Conservation (phyloP, 768 basidiomycete species). For the Leccinum pellstonianum region DNA sequence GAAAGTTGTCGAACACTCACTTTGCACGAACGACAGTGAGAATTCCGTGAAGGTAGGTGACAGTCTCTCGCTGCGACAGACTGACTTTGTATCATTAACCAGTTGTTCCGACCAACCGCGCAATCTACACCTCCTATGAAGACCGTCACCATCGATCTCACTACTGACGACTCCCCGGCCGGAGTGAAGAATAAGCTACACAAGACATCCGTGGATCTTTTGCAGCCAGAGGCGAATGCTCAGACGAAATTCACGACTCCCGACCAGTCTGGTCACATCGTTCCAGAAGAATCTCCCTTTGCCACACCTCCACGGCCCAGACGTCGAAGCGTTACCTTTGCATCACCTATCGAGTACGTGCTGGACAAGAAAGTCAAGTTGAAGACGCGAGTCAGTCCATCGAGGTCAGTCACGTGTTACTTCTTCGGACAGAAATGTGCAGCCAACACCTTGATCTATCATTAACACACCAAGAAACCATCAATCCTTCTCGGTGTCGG, state of each 20-base stretch:
- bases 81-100: slow-evolving; percentile 4
- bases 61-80: background rate
- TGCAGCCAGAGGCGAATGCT: background rate
- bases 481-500: slow-evolving; percentile 1
- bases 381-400: background rate
- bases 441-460: background rate
- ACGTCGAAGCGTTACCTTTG: slow-evolving; percentile 30
- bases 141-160: slow-evolving; percentile 45
- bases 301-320: slow-evolving; percentile 8
- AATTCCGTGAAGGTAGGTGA: slow-evolving; percentile 12
- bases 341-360: slow-evolving; percentile 26
- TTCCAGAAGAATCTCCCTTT: slow-evolving; percentile 1
- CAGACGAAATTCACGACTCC: background rate
- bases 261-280: background rate
- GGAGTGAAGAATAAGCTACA: slow-evolving; percentile 2
- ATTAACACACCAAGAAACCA: background rate
- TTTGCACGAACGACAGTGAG: slow-evolving; percentile 5
- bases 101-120: slow-evolving; percentile 11
- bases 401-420: slow-evolving; percentile 8
- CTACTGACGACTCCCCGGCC: slow-evolving; percentile 31
- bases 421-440: background rate
- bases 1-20: slow-evolving; percentile 1
- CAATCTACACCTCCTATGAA: slow-evolving; percentile 23
- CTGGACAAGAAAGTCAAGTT: slow-evolving; percentile 3
- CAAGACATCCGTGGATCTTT: background rate